Conservation (phyloP, 2,329 filamentous ascomycete genomes). For the Mycocentrospora acerina region DNA sequence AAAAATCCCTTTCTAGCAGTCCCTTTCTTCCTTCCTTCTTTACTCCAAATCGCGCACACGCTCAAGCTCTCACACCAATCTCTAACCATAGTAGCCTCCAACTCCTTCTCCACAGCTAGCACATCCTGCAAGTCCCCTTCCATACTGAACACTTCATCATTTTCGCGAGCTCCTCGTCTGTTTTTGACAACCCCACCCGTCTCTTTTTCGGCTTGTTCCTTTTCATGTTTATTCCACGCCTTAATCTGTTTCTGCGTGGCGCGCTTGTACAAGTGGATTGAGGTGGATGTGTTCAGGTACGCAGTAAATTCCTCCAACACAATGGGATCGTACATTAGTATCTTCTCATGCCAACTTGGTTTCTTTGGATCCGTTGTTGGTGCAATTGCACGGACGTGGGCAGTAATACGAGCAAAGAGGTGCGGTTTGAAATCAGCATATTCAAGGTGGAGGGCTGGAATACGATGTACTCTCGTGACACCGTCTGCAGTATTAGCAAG, state of each 20-base stretch:
- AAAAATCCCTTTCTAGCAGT: conserved; percentile 22
- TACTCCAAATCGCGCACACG: conserved; percentile 76
- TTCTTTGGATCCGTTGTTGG: conserved; percentile 41
- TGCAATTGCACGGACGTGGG: conserved; percentile 49
- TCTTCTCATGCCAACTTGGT: conserved; percentile 85
- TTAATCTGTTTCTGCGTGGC: conserved; percentile 36
- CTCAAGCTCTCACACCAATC: conserved; percentile 88
- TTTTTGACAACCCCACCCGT: too few species aligned
- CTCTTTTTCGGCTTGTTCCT: conserved; percentile 1
- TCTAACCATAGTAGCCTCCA: conserved; percentile 64
- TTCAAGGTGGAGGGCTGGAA: conserved; percentile 18
- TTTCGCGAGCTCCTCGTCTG: conserved; percentile 1
- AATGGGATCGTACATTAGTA: conserved; percentile 89
- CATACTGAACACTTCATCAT: conserved; percentile 12
- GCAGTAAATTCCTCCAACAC: conserved; percentile 79
- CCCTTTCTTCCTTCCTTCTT: conserved; percentile 43
- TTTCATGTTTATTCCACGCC: conserved; percentile 27
- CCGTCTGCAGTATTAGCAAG: neutral
- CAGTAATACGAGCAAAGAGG: conserved; percentile 52
- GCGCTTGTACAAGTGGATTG: conserved; percentile 21
- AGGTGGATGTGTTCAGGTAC: conserved; percentile 68
- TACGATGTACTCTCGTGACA: conserved; percentile 13
- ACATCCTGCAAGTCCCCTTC: conserved; percentile 16
- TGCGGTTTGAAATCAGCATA: conserved; percentile 38
- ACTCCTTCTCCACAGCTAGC: conserved; percentile 27